Base-by-base conservation (phyloP, 495 filamentous ascomycete species). In the Barbatosphaeria neglecta region DNA sequence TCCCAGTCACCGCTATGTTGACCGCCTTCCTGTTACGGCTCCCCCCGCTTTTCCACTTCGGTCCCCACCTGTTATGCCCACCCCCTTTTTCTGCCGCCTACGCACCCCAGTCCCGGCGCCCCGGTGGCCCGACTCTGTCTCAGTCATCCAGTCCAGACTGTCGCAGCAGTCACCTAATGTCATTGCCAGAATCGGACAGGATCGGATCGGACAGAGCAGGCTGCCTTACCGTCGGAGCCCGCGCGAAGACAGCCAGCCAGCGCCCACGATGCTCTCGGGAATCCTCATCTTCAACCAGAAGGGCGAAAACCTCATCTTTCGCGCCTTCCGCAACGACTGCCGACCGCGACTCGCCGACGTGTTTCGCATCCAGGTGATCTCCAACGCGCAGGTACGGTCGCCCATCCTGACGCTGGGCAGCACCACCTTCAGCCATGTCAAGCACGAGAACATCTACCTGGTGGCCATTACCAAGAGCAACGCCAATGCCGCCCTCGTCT, bases 291-390 rank as follows among this genome's bases (percentile, higher is more conserved):
- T 99, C 73, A 99, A 99, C 58, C 93, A 97, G 63, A 99, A 99
- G 66, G 92, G 92, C 70, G 92, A 99, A 74, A 96, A 96, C 64
- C 85, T 99, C 52, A 99, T 99, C 64, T 95, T 97, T 68, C 89
- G 92, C 53, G 86, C 93, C 55, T 99, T 96, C 68, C 88, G 92
- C 56, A 92, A 90, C 62, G 92, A 99, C 67, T 96, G 90, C 65
- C 86, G 92, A 35, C 92, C 92, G 18, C 86, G 92, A 17, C 84
- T 99, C 38, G 90, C 92, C 64, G 92, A 99, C 63, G 89, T 97
- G 66, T 99, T 99, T 68, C 92, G 92, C 69, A 97, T 99, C 66
- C 92, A 99, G 61, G 92, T 99, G 68, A 96, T 97, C 64, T 95
- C 89, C 50, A 99, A 99, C 63, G 85, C 92, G 48, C 88, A 95